Evolutionary conservation across 768 basidiomycete species (phyloP).

Genomic region (Collybiopsis luxurians): DNA sequence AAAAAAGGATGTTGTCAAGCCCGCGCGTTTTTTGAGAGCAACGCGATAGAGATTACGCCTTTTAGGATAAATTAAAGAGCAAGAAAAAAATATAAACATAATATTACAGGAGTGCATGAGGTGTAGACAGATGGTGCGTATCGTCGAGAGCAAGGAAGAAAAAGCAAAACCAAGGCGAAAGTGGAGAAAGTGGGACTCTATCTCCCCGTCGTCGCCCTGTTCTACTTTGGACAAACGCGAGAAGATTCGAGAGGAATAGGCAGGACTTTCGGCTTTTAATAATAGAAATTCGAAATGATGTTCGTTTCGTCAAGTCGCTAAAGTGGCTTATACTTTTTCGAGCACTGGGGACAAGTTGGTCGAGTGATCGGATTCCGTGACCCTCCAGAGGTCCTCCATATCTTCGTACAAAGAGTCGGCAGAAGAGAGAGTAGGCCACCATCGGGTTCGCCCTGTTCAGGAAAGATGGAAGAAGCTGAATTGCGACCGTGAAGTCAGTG

Average conservation of each 20-base stretch:
- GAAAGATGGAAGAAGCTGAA: neutral
- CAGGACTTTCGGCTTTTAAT: neutral
- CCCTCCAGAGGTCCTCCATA: neutral
- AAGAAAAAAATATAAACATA: neutral
- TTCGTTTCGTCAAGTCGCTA: neutral
- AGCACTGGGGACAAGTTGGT: neutral
- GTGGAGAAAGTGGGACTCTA: neutral
- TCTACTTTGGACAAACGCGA: neutral
- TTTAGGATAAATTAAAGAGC: neutral
- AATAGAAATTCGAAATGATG: neutral
- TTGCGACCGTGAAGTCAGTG: neutral
- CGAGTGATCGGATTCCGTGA: neutral
- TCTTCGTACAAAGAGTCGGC: neutral
- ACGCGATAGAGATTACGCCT: neutral
- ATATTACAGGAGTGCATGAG: neutral
- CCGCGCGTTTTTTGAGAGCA: neutral
- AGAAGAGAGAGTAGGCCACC: neutral
- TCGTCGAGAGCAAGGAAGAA: neutral
- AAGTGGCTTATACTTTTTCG: neutral
- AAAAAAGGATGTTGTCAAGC: neutral
- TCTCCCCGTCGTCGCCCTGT: neutral
- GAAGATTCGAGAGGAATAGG: neutral
- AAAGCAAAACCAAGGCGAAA: neutral
- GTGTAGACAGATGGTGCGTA: neutral
- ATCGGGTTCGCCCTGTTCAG: neutral